These are phyloP conservation scores for Alternaria ethzedia DNA, from an alignment of 2,329 filamentous ascomycete genomes.

Conservation along the genomic window DNA sequence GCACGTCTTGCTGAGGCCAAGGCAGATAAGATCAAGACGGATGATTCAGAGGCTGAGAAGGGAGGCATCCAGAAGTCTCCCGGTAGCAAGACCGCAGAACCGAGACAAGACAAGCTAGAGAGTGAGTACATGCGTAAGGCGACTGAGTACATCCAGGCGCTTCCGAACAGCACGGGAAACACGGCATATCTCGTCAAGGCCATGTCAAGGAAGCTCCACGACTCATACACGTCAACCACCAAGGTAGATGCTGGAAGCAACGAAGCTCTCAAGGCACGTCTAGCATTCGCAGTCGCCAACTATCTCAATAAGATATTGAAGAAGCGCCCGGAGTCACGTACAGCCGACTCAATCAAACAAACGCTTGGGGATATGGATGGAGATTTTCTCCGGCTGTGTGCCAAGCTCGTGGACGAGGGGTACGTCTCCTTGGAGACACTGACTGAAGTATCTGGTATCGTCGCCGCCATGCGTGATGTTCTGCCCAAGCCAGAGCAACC, in stretches of 20 bases:
- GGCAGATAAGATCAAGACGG: background rate
- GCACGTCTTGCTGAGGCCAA: background rate
- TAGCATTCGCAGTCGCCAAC: slow-evolving; percentile 25
- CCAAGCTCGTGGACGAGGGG: slow-evolving; percentile 24
- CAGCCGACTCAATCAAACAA: slow-evolving; percentile 17
- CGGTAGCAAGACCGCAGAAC: background rate
- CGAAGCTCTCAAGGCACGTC: slow-evolving; percentile 23
- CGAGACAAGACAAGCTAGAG: slow-evolving; percentile 15
- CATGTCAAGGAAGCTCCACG: slow-evolving; percentile 25
- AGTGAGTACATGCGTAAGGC: slow-evolving; percentile 24
- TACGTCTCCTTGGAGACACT: slow-evolving; percentile 27
- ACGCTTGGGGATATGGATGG: slow-evolving; percentile 24
- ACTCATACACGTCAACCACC: slow-evolving; percentile 9
- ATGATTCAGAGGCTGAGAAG: background rate
- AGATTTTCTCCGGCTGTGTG: slow-evolving; percentile 31
- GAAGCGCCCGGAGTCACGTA: slow-evolving; percentile 11
- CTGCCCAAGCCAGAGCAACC: slow-evolving; percentile 20
- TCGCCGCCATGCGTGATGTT: slow-evolving; percentile 25
- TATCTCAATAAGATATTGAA: slow-evolving; percentile 27
- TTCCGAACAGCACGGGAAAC: slow-evolving; percentile 8
- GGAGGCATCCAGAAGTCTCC: background rate
- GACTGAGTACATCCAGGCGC: slow-evolving; percentile 19
- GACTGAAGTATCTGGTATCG: slow-evolving; percentile 30
- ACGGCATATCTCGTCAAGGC: slow-evolving; percentile 18
- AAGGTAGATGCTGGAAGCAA: slow-evolving; percentile 8